Percentiles rank a stretch among this genome's conserved stretches.
Evolutionary conservation across 2,329 filamentous ascomycete genomes (phyloP).

Genomic region (Claviceps sp.): DNA sequence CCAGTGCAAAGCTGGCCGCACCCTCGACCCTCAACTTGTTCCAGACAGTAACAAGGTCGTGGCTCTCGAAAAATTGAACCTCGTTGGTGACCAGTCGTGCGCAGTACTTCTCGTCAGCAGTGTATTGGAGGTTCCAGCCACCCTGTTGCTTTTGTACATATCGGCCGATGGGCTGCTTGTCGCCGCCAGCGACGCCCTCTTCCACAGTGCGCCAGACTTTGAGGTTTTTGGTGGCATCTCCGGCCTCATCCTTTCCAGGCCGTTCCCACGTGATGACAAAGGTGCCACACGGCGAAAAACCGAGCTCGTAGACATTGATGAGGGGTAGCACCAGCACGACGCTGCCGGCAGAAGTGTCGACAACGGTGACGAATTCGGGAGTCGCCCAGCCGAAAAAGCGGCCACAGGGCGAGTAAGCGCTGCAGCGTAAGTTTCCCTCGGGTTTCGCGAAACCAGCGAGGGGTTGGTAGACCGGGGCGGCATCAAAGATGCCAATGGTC

Average conservation of each 20-base stretch:
- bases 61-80: slow-evolving; percentile 90
- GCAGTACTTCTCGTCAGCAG: slow-evolving; percentile 82
- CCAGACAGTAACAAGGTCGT: slow-evolving; percentile 77
- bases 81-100: slow-evolving; percentile 92
- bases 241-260: slow-evolving; percentile 80
- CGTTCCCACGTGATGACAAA: slow-evolving; percentile 97
- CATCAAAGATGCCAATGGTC: slow-evolving; percentile 87
- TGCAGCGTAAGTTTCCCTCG: slow-evolving; percentile 89
- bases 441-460: slow-evolving; percentile 75
- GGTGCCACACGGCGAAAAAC: slow-evolving; percentile 83
- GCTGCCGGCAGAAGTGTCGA: slow-evolving; percentile 67
- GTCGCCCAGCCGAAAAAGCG: slow-evolving; percentile 94
- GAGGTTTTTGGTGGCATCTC: slow-evolving; percentile 88
- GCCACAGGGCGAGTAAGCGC: slow-evolving; percentile 88
- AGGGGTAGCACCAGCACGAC: slow-evolving; percentile 63
- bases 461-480: slow-evolving; percentile 73
- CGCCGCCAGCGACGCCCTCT: slow-evolving; percentile 44
- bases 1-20: slow-evolving; percentile 76
- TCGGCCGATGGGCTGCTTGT: slow-evolving; percentile 65
- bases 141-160: slow-evolving; percentile 95
- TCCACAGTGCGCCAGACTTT: slow-evolving; percentile 89
- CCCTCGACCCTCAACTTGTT: slow-evolving; percentile 92
- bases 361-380: slow-evolving; percentile 70
- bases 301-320: slow-evolving; percentile 81
- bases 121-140: slow-evolving; percentile 97